phyloP scores from a whole-genome alignment of 768 basidiomycete genomes.

The Hygrocybe coccinea region DNA sequence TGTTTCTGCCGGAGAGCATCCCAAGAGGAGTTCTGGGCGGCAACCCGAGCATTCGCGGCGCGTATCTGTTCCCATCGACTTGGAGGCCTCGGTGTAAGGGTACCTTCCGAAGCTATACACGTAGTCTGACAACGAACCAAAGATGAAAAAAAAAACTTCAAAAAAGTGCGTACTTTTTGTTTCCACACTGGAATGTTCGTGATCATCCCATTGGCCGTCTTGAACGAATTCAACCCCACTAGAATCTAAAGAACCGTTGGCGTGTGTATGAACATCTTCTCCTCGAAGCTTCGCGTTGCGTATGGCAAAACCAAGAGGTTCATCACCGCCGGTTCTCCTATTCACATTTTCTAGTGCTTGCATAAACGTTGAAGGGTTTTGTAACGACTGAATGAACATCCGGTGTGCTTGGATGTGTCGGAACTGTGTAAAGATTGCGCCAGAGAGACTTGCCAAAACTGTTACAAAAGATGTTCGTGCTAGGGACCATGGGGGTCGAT shows the following conservation, averaged over 20 bases:
- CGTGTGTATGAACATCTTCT: neutral
- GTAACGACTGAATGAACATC: constrained; percentile 34
- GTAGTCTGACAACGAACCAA: constrained; percentile 1
- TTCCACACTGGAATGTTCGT: too few species aligned
- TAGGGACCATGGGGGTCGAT: neutral
- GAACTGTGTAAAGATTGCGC: constrained; percentile 30
- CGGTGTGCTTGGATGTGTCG: constrained; percentile 28
- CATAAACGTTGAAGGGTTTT: constrained; percentile 38
- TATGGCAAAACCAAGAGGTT: neutral
- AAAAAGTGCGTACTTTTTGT: neutral
- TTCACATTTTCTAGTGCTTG: constrained; percentile 35
- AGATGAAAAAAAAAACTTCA: neutral
- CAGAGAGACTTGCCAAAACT: constrained; percentile 19
- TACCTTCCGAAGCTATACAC: constrained; percentile 8
- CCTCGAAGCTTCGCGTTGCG: neutral
- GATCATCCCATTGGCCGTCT: too few species aligned
- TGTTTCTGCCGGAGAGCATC: constrained; percentile 60
- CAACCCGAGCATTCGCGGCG: constrained; percentile 41
- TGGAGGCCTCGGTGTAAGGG: constrained; percentile 12
- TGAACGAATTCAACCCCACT: neutral
- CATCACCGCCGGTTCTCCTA: neutral
- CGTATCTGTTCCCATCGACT: constrained; percentile 68
- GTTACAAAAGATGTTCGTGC: neutral
- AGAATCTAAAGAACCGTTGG: neutral
- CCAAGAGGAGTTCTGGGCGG: constrained; percentile 52